phyloP scores from a whole-genome alignment of 331 rosid species.

The Pyracantha coccinea region DNA sequence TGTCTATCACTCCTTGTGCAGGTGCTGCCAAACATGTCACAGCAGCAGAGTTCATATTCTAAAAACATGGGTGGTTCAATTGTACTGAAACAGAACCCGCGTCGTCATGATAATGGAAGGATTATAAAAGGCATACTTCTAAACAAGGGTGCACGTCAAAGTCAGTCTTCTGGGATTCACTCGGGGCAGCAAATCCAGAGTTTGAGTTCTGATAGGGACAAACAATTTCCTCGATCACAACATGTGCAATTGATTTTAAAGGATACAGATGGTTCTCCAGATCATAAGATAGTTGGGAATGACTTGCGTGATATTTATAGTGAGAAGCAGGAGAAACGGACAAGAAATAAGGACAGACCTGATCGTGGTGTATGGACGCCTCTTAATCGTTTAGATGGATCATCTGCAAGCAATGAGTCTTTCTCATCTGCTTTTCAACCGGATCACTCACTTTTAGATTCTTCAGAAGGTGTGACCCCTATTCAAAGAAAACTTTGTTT shows the following conservation, averaged over 20 bases:
- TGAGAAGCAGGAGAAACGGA: conserved; percentile 63
- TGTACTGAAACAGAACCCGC: conserved; percentile 44
- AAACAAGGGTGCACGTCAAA: conserved; percentile 53
- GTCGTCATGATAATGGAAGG: conserved; percentile 54
- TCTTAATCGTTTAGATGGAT: conserved; percentile 53
- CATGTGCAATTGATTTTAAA: conserved; percentile 40
- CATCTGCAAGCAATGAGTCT: conserved; percentile 40
- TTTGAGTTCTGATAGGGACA: conserved; percentile 51
- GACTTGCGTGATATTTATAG: conserved; percentile 39
- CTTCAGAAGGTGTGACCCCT: conserved; percentile 46
- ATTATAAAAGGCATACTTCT: conserved; percentile 54
- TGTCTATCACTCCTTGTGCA: conserved; percentile 3
- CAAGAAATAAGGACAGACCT: conserved; percentile 77
- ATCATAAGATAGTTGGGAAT: conserved; percentile 34
- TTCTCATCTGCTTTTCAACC: conserved; percentile 30
- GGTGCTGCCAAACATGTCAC: conserved; percentile 28
- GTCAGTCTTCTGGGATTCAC: conserved; percentile 34
- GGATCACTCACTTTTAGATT: conserved; percentile 30
- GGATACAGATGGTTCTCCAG: conserved; percentile 48
- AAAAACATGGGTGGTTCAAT: conserved; percentile 34
- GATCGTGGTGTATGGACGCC: conserved; percentile 92
- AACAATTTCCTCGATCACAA: conserved; percentile 37
- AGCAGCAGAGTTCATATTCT: conserved; percentile 29
- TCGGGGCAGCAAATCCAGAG: conserved; percentile 46
- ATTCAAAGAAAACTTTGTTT: neutral